phyloP scores from a whole-genome alignment of 2,329 filamentous ascomycete species.

The Calonectria henricotiae region DNA sequence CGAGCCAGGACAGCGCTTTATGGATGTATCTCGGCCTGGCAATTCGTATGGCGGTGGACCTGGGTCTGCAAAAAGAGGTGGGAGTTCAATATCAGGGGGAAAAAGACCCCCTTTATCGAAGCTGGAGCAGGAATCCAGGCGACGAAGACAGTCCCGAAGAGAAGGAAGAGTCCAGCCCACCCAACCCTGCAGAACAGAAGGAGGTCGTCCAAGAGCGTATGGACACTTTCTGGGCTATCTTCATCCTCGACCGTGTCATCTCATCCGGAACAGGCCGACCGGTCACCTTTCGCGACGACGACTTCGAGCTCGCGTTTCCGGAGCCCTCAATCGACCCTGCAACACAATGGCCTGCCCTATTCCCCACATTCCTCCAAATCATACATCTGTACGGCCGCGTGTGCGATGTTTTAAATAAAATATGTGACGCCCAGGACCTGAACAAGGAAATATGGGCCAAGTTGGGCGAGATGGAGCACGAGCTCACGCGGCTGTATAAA shows the following conservation, averaged over 20 bases:
- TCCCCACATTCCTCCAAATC: conserved; percentile 86
- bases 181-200: conserved; percentile 69
- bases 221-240: conserved; percentile 92
- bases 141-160: conserved; percentile 60
- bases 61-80: conserved; percentile 87
- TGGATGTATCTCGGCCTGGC: conserved; percentile 96
- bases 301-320: conserved; percentile 85
- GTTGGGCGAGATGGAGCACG: conserved; percentile 84
- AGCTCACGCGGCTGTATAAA: conserved; percentile 82
- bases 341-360: conserved; percentile 82
- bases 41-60: conserved; percentile 85
- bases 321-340: conserved; percentile 66
- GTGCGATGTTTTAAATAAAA: conserved; percentile 87
- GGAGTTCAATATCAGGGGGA: conserved; percentile 77
- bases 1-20: conserved; percentile 88
- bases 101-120: conserved; percentile 67
- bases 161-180: conserved; percentile 60
- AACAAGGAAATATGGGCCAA: conserved; percentile 82
- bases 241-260: conserved; percentile 89
- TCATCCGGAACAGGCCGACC: conserved; percentile 89
- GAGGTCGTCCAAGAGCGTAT: conserved; percentile 86
- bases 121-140: conserved; percentile 59
- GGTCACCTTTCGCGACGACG: conserved; percentile 86
- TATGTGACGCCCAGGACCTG: conserved; percentile 81
- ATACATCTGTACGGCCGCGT: conserved; percentile 90